These are phyloP conservation scores for Ustilago vetiveriae DNA, from an alignment of 1,284 basidiomycete genomes.

Conservation along the genomic window DNA sequence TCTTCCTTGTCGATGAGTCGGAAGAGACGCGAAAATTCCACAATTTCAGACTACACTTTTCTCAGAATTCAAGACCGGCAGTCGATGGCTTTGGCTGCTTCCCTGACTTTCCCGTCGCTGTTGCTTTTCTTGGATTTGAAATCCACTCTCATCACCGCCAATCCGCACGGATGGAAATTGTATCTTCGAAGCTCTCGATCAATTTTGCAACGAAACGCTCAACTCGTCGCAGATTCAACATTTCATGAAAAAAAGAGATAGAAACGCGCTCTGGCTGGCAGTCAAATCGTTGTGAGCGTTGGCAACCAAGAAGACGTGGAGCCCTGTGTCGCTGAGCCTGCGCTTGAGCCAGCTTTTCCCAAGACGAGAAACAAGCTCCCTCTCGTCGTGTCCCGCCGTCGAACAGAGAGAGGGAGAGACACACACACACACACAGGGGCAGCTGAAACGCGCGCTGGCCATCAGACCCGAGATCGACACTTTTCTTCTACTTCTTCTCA, in stretches of 20 bases:
- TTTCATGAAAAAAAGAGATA: background rate
- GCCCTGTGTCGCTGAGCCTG: slow-evolving; percentile 6
- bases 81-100: background rate
- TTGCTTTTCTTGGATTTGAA: slow-evolving; percentile 12
- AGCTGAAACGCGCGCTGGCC: slow-evolving; percentile 5
- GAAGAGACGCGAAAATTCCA: slow-evolving; percentile 37
- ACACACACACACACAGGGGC: slow-evolving; percentile 11
- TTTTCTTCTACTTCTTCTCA: slow-evolving; percentile 19
- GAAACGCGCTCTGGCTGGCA: slow-evolving; percentile 17
- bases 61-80: slow-evolving; percentile 9
- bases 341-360: slow-evolving; percentile 39
- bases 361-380: too few species aligned
- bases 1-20: slow-evolving; percentile 20
- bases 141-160: slow-evolving; percentile 1
- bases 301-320: slow-evolving; percentile 34
- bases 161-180: slow-evolving; percentile 24
- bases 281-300: too few species aligned
- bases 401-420: background rate
- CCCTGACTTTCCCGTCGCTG: slow-evolving; percentile 19
- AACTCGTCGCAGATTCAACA: background rate
- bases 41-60: background rate
- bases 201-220: slow-evolving; percentile 10
- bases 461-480: slow-evolving; percentile 11
- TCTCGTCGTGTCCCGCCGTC: slow-evolving; percentile 18
- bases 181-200: slow-evolving; percentile 3